Base-by-base conservation (phyloP, 306 rosid genomes). In the Styphnolobium japonicum region DNA sequence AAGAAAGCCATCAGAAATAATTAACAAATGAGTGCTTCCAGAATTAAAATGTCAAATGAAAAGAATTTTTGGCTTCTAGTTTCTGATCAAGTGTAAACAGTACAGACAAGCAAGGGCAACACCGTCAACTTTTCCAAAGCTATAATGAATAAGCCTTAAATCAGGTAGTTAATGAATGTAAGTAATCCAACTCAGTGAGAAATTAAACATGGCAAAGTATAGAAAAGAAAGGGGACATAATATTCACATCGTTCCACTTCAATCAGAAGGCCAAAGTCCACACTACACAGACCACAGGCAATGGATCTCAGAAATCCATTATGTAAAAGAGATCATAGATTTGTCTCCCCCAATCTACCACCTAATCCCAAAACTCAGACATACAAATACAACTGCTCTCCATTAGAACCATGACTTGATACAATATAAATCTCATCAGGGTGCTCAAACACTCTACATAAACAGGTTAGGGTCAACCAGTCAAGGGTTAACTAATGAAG, bases 51-150 rank as follows among this genome's bases (percentile, higher is more conserved):
- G 33, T 53, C 82, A 60, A 12, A 60, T 19, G 42, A 10, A 69
- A 76, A 68, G 11, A 76, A 68, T 10, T 67, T 34, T 31, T 43
- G 60, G 61, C 58, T 58, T 71, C 58, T 48, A 75, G 39, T 34
- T 22, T 37, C 67, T 37, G n/a, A 75, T 25, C 12, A 23, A 29
- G 14, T 60, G 29, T 36, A 25, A 46, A 58, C 55, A 34, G 51
- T 3, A 5, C 63, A 18, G 21, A 40, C 10, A 10, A 71, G 40
- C 63, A 71, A 21, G n/a, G n/a, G 66, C 22, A 71, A n/a, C 22
- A 73, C 18, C 14, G 22, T 39, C 62, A 73, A 73, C 37, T 31
- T 42, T 4, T 2, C 46, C 10, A 40, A 51, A 77, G 10, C 16
- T 63, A 64, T 8, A 19, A 2, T 10, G 23, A 57, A 65, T n/a